These are phyloP conservation scores for Balansia obtecta DNA, from an alignment of 2,329 filamentous ascomycete genomes.

Conservation along the genomic window DNA sequence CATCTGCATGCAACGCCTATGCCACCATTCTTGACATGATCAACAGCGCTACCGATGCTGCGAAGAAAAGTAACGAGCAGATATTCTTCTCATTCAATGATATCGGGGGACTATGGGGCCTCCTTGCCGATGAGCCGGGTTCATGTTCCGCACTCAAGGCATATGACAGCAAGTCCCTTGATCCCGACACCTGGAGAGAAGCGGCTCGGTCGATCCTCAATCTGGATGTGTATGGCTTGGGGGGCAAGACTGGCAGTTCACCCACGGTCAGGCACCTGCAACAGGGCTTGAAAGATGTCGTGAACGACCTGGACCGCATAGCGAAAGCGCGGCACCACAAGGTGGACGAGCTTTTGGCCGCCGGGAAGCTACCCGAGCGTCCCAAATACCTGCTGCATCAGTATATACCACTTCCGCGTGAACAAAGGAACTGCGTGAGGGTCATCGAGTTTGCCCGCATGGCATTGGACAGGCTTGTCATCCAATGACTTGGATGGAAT, in stretches of 20 bases:
- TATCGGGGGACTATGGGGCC: slow-evolving; percentile 38
- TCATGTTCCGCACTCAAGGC: slow-evolving; percentile 13
- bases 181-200: slow-evolving; percentile 41
- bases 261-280: slow-evolving; percentile 18
- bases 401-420: slow-evolving; percentile 17
- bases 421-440: slow-evolving; percentile 31
- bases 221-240: slow-evolving; percentile 44
- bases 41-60: slow-evolving; percentile 35
- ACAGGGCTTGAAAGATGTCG: slow-evolving; percentile 41
- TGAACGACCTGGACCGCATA: slow-evolving; percentile 38
- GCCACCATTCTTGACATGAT: slow-evolving; percentile 40
- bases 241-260: slow-evolving; percentile 8
- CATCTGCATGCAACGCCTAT: slow-evolving; percentile 46
- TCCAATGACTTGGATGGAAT: slow-evolving; percentile 24
- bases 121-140: slow-evolving; percentile 13
- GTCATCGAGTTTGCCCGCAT: slow-evolving; percentile 42
- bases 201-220: slow-evolving; percentile 41
- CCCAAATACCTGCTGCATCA: slow-evolving; percentile 16
- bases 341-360: slow-evolving; percentile 32
- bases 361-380: slow-evolving; percentile 20
- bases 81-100: slow-evolving; percentile 34
- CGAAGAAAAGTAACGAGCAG: slow-evolving; percentile 27
- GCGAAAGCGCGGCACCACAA: slow-evolving; percentile 34
- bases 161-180: slow-evolving; percentile 30
- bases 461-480: slow-evolving; percentile 41